Evolutionary conservation across 2,329 filamentous ascomycete species (phyloP), one percentile per base, ranked within the genome.

Genomic region (Chaetomium sp.): DNA sequence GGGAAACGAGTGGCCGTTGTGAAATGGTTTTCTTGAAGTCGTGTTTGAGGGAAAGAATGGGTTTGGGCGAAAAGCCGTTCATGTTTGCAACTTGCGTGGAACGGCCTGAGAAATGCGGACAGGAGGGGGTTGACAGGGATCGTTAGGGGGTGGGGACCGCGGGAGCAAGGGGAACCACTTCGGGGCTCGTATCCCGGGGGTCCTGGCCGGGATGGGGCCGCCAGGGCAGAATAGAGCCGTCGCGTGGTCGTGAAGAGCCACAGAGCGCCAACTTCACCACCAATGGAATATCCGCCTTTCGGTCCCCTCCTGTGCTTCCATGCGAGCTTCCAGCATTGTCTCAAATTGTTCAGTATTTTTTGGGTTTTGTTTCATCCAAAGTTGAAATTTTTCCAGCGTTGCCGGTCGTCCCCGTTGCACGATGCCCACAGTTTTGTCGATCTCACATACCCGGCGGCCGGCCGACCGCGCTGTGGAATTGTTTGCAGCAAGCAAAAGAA

Each of bases 1-100:
- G 41, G 48, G 48, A 55, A 62, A 58, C 58, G 60, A 61, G 56
- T 53, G 56, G 50, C 55, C 40, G 40, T 38, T 60, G 51, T 54
- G 40, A 33, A 42, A 37, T 41, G 42, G 54, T 49, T 19, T 41
- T 49, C 51, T 56, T 38, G 32, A 40, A 41, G 44, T 10, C 34
- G 46, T 40, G 50, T 49, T 11, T 32, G 35, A 42, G 14, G 38
- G 44, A 52, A 46, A 56, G 43, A 43, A 58, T 55, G 53, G 40
- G 50, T 14, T 34, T 47, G 52, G 47, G 19, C 19, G 19, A 49
- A 51, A 49, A 56, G 43, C 32, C n/a, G 49, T 36, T 48, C 42
- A 48, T 52, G 44, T 44, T 54, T 52, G 43, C 51, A 53, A 52
- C 48, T 49, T 53, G 53, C 47, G 33, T 48, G 45, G 47, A 48